Evolutionary conservation across 208 protist genomes (phyloP), one percentile per base, ranked within the genome.

Genomic region (Wallacemonas collosoma): DNA sequence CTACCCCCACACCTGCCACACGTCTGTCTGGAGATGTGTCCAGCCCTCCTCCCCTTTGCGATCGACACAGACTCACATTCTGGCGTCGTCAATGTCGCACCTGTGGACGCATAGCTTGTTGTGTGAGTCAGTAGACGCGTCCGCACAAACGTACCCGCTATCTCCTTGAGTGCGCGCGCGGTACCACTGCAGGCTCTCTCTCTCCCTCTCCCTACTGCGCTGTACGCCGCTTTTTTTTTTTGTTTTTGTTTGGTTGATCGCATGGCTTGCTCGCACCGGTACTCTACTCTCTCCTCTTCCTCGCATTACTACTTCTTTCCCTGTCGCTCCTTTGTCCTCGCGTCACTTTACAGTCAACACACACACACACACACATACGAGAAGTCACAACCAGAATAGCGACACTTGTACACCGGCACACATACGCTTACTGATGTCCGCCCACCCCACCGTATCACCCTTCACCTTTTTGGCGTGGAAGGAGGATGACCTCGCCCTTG

Each of bases 401-500:
- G 6, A 65, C 8, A 65, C 60, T 11, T 45, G 36, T 15, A 43
- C 11, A 68, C 53, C 15, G 11, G 17, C 53, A 57, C 9, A 57
- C 53, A 57, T 5, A 57, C 53, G 26, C 53, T 36, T 17, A 57
- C 53, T 57, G 6, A 65, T 65, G 60, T 8, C 60, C 36, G 60
- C 60, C 4, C 12, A 8, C 2, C 41, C 60, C 3, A 0, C 1
- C 3, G 58, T 72, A 35, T 84, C 79, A 51, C 79, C 79, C 7
- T 84, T 84, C 48, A 68, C 60, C 39, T 84, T 81, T 55, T 36
- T 84, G 17, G 51, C 68, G 6, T 81, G 74, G 76, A 84, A 84
- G 56, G 79, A 80, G 48, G 79, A 84, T 44, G 75, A 75, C 36
- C 26, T 61, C 47, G 38, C 75, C 8, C 54, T 84, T 35, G 72